phyloP scores from a whole-genome alignment of 129 eudicot species.

The Saussurea involucrata region DNA sequence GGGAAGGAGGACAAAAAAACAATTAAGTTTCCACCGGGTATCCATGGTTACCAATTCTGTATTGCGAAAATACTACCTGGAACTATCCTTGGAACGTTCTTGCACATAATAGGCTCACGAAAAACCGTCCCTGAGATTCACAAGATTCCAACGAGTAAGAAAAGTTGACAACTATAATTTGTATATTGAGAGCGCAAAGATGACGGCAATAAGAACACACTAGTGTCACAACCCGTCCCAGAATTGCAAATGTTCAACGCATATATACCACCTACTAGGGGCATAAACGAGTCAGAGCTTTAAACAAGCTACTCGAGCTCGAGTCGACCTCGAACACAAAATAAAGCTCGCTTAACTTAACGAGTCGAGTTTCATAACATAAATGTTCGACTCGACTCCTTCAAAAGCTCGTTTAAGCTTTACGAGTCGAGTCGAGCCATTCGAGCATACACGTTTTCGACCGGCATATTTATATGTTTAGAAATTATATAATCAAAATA shows the following conservation, averaged over 20 bases:
- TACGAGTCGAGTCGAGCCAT: too few relatives aligned
- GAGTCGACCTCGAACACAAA: too few relatives aligned
- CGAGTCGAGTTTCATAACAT: too few relatives aligned
- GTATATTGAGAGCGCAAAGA: background rate
- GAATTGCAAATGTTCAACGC: background rate
- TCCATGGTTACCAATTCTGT: constrained; percentile 16
- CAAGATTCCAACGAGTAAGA: constrained; percentile 12
- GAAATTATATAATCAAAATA: too few relatives aligned
- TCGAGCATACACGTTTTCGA: too few relatives aligned
- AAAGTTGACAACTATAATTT: background rate
- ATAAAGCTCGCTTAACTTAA: too few relatives aligned
- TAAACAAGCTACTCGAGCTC: too few relatives aligned
- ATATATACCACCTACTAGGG: background rate
- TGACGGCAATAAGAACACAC: background rate
- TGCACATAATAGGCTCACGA: constrained; percentile 91
- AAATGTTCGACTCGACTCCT: too few relatives aligned
- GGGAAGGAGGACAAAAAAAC: background rate
- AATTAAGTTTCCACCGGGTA: background rate
- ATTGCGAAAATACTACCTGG: constrained; percentile 46
- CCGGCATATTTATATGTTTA: too few relatives aligned
- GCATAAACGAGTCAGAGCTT: too few relatives aligned
- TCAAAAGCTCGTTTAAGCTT: too few relatives aligned
- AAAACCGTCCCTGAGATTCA: constrained; percentile 75
- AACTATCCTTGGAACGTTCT: constrained; percentile 80
- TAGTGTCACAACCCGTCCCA: background rate